phyloP scores from a whole-genome alignment of 108 stramenopile species.

The Hondaea fermentalgiana region DNA sequence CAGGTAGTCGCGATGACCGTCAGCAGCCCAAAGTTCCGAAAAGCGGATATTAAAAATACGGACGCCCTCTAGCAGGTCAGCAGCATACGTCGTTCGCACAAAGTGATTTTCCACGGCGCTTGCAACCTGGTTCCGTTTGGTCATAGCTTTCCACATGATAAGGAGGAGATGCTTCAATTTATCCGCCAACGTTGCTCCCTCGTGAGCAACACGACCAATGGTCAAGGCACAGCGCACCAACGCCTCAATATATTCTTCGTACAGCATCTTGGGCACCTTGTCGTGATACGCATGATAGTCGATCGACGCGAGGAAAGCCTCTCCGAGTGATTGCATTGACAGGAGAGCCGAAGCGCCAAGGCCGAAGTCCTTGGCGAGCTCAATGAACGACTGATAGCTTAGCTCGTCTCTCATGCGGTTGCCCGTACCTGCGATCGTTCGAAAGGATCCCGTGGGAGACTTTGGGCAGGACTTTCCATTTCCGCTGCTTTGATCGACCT shows the following conservation, averaged over 20 bases:
- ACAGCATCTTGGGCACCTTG: slow-evolving; percentile 12
- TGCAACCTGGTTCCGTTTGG: background rate
- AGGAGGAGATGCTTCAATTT: slow-evolving; percentile 23
- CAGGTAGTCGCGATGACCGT: slow-evolving; percentile 28
- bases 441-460: no score
- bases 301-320: slow-evolving; percentile 41
- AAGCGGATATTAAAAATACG: slow-evolving; percentile 24
- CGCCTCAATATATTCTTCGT: slow-evolving; percentile 26
- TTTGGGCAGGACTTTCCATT: no score
- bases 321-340: slow-evolving; percentile 48
- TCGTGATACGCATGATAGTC: background rate
- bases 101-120: background rate
- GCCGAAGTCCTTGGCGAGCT: slow-evolving; percentile 48
- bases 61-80: slow-evolving; percentile 21
- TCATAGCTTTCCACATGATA: slow-evolving; percentile 31
- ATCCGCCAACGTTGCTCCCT: background rate
- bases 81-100: background rate
- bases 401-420: slow-evolving; percentile 44
- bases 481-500: background rate
- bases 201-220: background rate
- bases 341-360: slow-evolving; percentile 26
- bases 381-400: slow-evolving; percentile 38
- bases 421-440: background rate
- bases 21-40: slow-evolving; percentile 23
- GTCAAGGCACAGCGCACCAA: slow-evolving; percentile 5